Evolutionary conservation across 2,329 filamentous ascomycete genomes (phyloP), one percentile per base, ranked within the genome.

Genomic region (Podosphaera fusca): DNA sequence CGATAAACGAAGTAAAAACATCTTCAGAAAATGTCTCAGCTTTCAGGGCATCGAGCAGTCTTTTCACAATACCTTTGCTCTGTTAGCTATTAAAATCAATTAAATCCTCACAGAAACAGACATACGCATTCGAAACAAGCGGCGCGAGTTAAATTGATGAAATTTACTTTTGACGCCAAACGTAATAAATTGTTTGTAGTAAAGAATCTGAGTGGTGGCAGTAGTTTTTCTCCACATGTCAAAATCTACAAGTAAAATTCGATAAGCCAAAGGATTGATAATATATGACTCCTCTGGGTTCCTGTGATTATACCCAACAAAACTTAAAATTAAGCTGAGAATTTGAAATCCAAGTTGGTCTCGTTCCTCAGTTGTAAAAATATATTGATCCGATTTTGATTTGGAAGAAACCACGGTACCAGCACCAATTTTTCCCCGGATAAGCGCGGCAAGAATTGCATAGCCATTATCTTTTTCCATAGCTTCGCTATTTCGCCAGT

Each of bases 401-500:
- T 58, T 68, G 61, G 52, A 69, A 63, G 62, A 64, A 51, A 71
- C 63, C 14, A 70, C 68, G 56, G 66, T 65, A 55, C 75, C 75
- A 54, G 65, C 63, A 4, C 84, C 84, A 36, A 95, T 74, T 67
- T 95, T 95, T 57, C 86, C 85, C 57, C 87, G 82, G 31, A 98
- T 71, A 21, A 96, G 75, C 69, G 88, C 81, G 46, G 85, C 85
- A 55, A 98, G 72, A 40, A 96, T 85, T 33, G 86, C 84, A 67
- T 95, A 98, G 0, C 90, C 94, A 63, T 94, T 92, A 59, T 94
- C 88, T 64, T 86, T 82, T 69, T 98, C 92, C 85, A 98, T 95
- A 33, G 92, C 89, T 68, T 98, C 94, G 63, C 92, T 96, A 62
- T 96, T 96, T 61, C 92, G 80, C 92, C 94, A 98, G 67, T 85